Percentiles rank a stretch among this genome's conserved stretches.
Evolutionary conservation across 2,329 filamentous ascomycete genomes (phyloP).

Genomic region (Tolypocladium guangdongense): DNA sequence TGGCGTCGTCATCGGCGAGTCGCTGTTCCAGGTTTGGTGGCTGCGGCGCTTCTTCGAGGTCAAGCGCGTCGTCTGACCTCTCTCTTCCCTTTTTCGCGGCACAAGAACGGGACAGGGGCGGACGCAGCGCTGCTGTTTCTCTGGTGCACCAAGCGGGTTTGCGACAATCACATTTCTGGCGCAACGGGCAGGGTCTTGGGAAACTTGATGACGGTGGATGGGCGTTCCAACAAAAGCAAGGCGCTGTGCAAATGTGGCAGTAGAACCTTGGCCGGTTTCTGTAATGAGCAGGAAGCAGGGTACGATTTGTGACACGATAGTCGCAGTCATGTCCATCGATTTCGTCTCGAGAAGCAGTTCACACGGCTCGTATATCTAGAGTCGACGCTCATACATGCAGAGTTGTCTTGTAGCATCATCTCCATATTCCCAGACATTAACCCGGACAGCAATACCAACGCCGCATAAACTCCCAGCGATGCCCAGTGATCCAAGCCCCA

Average conservation of each 20-base stretch:
- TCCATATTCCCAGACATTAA: not conserved
- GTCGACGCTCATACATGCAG: not conserved
- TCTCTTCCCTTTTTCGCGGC: not conserved
- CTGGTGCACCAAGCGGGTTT: slow-evolving; percentile 1
- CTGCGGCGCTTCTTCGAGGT: slow-evolving; percentile 95
- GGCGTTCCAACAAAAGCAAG: not conserved
- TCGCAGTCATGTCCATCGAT: not conserved
- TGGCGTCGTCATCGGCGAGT: slow-evolving; percentile 76
- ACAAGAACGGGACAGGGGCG: not conserved
- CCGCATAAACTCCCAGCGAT: slow-evolving; percentile 3
- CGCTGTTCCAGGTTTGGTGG: slow-evolving; percentile 99
- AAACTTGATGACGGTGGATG: not conserved
- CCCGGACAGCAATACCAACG: not conserved
- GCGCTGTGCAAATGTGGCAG: slow-evolving; percentile 2
- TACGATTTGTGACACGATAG: not conserved
- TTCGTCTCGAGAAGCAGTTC: not conserved
- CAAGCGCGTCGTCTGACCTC: slow-evolving; percentile 49
- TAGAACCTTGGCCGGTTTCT: not conserved
- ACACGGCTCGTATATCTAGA: not conserved
- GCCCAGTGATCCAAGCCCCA: not conserved
- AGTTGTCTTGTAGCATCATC: not conserved
- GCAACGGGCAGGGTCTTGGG: slow-evolving; percentile 3
- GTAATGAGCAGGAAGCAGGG: not conserved
- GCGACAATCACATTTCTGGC: slow-evolving; percentile 2
- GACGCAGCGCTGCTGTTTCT: not conserved